Base-by-base conservation (phyloP, 2,329 filamentous ascomycete species). In the Pleurostoma richardsiae region DNA sequence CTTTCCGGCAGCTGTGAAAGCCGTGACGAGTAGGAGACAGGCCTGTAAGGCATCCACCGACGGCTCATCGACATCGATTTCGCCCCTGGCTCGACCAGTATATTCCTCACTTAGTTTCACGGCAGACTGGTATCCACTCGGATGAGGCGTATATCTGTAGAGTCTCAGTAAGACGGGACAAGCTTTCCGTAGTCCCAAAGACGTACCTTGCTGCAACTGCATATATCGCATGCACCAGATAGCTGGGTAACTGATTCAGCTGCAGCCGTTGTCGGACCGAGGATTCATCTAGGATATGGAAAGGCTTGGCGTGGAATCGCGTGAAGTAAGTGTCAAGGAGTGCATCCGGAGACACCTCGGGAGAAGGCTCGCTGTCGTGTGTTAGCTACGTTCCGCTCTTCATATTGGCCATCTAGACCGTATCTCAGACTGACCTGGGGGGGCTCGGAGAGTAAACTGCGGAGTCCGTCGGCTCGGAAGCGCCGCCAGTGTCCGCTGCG, bases 301-400 rank as follows among this genome's bases (percentile, higher is more conserved):
- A 94, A 2, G 89, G 88, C 59, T 90, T 92, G 43, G 85, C 86
- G 61, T 95, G 89, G 38, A 91, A 81, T 43, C 86, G 80, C 27
- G 76, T 70, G 61, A 95, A 95, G 63, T 91, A 95, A 5, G 84
- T 85, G 57, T 95, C 85, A 30, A 95, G 70, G 29, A 90, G 70
- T 1, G 76, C 69, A 57, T 88, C 83, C 1, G 78, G 74, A 43
- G 80, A 74, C 11, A 81, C 68, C 2, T 52, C 55, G 5, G 69
- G 69, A 3, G 75, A 70, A 41, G 68, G 65, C 44, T 75, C 73
- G 52, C 75, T 79, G 51, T 44, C 41, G 41, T 31, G 8, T 48
- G 45, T 44, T 40, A 50, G 44, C 31, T 30, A 41, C 33, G 30
- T 44, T 49, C 38, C 39, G 29, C 46, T 29, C 33, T n/a, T 39